phyloP scores from a whole-genome alignment of 116 monocot genomes.

The Posidonia oceanica region DNA sequence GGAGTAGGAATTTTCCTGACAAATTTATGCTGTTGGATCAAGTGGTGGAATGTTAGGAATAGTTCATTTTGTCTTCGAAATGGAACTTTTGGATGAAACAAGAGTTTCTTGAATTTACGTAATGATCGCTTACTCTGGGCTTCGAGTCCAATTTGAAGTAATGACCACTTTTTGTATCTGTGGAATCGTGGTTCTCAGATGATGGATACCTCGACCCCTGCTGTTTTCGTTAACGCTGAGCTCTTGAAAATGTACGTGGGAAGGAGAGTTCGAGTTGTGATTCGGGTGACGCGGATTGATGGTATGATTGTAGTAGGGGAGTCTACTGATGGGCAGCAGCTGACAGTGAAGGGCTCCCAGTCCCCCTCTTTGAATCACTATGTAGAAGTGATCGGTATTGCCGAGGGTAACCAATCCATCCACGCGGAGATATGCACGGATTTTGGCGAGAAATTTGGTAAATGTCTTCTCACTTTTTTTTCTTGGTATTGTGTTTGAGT shows the following conservation, averaged over 20 bases:
- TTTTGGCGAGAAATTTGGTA: slow-evolving; percentile 80
- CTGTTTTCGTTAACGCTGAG: slow-evolving; percentile 75
- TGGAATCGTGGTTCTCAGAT: not conserved
- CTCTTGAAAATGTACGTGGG: slow-evolving; percentile 55
- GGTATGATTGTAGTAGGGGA: slow-evolving; percentile 49
- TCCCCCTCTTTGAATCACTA: slow-evolving; percentile 33
- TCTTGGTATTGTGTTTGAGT: too few species aligned
- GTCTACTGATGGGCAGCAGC: slow-evolving; percentile 55
- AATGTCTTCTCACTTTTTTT: not conserved
- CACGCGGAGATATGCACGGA: slow-evolving; percentile 87
- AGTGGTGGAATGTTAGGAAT: too few species aligned
- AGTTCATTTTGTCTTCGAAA: too few species aligned
- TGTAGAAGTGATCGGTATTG: slow-evolving; percentile 84
- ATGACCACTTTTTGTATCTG: too few species aligned
- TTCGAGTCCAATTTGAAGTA: too few species aligned
- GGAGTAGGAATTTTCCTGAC: too few species aligned
- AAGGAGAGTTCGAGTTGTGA: slow-evolving; percentile 63
- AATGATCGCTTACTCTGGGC: too few species aligned
- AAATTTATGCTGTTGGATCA: too few species aligned
- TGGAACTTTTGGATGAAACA: too few species aligned
- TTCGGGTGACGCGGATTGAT: slow-evolving; percentile 54
- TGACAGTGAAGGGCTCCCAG: slow-evolving; percentile 43
- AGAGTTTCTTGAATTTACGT: too few species aligned
- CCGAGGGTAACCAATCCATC: slow-evolving; percentile 68
- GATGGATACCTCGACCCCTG: slow-evolving; percentile 95